A percentile compares a stretch with the other conserved stretches of the same genome.
Evolutionary conservation across 805 yeast species (phyloP).

Genomic region (Metschnikowia baotianmanensis): DNA sequence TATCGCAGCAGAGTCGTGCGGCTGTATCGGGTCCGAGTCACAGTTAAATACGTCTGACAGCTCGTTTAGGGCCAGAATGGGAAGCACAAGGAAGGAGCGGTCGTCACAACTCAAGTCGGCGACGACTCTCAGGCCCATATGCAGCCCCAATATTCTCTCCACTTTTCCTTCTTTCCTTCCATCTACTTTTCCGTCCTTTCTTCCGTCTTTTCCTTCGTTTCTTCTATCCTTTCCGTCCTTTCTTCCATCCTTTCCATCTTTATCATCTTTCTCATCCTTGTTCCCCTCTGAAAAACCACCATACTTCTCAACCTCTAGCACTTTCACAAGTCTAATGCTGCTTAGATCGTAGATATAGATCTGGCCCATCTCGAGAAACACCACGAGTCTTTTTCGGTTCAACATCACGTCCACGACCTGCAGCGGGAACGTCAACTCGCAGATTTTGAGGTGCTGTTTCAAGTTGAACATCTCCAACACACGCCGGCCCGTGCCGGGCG

Average conservation of each 20-base stretch:
- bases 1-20: conserved; percentile 2
- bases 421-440: conserved; percentile 86
- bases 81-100: conserved; percentile 34
- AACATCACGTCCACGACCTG: conserved; percentile 68
- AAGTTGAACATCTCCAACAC: conserved; percentile 38
- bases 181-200: background rate
- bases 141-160: too few relatives aligned
- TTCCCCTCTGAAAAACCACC: too few relatives aligned
- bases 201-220: background rate
- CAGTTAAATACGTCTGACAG: conserved; percentile 32
- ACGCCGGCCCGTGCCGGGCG: conserved; percentile 24
- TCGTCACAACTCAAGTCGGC: conserved; percentile 40
- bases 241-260: conserved; percentile 2
- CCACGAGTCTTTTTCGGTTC: conserved; percentile 79
- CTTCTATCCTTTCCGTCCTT: background rate
- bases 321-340: conserved; percentile 72
- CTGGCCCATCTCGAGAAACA: conserved; percentile 70
- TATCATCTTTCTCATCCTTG: too few relatives aligned
- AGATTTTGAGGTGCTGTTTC: conserved; percentile 52
- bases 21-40: too few relatives aligned
- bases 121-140: too few relatives aligned
- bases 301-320: conserved; percentile 28
- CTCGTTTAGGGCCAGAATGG: conserved; percentile 28
- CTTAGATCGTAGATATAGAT: conserved; percentile 86
- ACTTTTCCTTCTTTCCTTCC: background rate